Evolutionary conservation across 2,329 filamentous ascomycete species (phyloP), one percentile per base, ranked within the genome.

Genomic region (Zopfia rhizophila): DNA sequence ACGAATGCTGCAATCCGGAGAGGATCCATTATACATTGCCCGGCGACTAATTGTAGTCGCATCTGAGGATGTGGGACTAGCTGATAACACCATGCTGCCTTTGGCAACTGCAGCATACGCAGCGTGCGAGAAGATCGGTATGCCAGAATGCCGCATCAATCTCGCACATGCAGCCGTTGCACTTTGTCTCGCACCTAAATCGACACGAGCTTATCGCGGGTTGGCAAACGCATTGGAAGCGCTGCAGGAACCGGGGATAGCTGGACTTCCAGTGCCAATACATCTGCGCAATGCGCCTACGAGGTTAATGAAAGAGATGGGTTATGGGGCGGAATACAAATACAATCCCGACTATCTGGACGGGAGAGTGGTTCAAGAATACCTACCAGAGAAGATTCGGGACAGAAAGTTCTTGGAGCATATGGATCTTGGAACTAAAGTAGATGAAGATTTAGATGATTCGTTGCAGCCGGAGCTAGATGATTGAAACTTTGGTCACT

Each of bases 211-310:
- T 3, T 99, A 99, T 68, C 79, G 93, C 19, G 91, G 84, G 0
- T 73, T 97, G 11, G 89, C 87, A 54, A 94, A 89, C 48, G 92
- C 90, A 1, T 88, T 89, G 68, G 82, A 86, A 1, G 89, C 90
- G 1, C 75, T 97, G 28, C 78, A 84, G 46, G 91, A 97, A 66
- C 92, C 92, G 0, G 93, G 92, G 1, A 79, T 95, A 2, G 92
- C 91, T 0, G 83, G 83, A 1, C 68, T 97, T 38, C 89, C 91
- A 0, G 86, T 99, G 16, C 94, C 94, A 2, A 73, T 94, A 27
- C 94, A 97, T 69, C 73, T 99, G 47, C 79, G 94, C 47, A 97
- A 97, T 70, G 94, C 94, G 7, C 93, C 94, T 0, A 97, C 94
- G 1, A 82, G 87, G 56, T 69, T 97, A 55, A 96, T 99, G 93